Evolutionary conservation across 441 rosid genomes (phyloP), one percentile per base, ranked within the genome.

Genomic region (Gossypium schwendimanii): DNA sequence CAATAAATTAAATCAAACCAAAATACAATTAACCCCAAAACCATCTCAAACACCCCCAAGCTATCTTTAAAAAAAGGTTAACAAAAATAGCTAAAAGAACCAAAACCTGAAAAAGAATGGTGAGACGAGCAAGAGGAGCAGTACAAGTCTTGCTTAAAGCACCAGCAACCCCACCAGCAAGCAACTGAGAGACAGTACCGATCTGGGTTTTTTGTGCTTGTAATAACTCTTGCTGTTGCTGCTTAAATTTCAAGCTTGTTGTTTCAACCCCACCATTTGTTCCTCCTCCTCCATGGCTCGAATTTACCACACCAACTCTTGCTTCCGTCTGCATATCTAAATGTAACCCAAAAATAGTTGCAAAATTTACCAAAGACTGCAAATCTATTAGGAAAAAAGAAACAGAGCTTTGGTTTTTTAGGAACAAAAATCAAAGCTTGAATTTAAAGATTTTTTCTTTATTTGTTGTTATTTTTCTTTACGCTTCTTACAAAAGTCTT

Each of bases 71-170:
- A 28, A 55, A 17, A 8, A 18, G 26, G 2, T 9, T 44, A 17
- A n/a, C 24, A 69, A 21, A 45, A 3, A 7, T 0, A 24, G 4
- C 9, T 15, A 7, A 18, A 26, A 45, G 9, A 20, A 59, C 17
- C 12, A 39, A 70, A 58, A 93, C 98, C 97, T 94, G 98, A 76
- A 90, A 89, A 36, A 94, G 96, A 59, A 94, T 94, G 77, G 97
- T 94, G 73, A 92, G 96, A 12, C 97, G 92, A 71, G 97, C 92
- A 33, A 92, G 88, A 45, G 98, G 98, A 0, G 97, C 97, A n/a
- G 97, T 94, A 76, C 97, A 94, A 24, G 97, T 94, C 78, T 94
- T 94, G 80, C 97, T 88, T 54, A 94, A 83, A 77, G 97, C 97
- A 7, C 98, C 98, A 2, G 97, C 98, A 33, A 91, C 79, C 1